These are phyloP conservation scores for Cladophialophora immunda DNA, from an alignment of 2,329 filamentous ascomycete species.

Conservation along the genomic window DNA sequence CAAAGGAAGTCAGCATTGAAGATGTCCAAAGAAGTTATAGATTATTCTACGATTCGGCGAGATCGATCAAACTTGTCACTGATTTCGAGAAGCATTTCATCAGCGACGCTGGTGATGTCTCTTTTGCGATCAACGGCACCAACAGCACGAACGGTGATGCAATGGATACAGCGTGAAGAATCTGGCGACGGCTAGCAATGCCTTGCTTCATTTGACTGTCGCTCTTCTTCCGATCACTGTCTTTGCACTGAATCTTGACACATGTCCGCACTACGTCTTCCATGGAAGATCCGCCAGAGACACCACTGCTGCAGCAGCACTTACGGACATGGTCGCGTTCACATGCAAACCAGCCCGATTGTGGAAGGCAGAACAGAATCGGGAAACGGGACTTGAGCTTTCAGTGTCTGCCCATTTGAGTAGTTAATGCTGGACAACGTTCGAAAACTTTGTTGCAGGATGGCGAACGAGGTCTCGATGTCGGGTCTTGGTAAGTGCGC, in stretches of 20 bases:
- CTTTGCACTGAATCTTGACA: neutral
- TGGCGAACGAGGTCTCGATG: neutral
- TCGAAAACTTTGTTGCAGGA: neutral
- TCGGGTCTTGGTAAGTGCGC: neutral
- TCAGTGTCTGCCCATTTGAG: neutral
- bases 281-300: neutral
- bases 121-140: slow-evolving; percentile 63
- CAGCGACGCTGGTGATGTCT: slow-evolving; percentile 82
- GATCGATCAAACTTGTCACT: slow-evolving; percentile 88
- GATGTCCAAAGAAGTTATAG: slow-evolving; percentile 94
- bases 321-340: neutral
- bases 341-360: neutral
- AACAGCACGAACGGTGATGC: slow-evolving; percentile 63
- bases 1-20: slow-evolving; percentile 81
- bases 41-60: slow-evolving; percentile 88
- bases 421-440: neutral
- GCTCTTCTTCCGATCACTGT: neutral
- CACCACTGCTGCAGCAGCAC: neutral
- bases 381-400: neutral
- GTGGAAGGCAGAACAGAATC: neutral
- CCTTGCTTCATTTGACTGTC: neutral
- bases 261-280: neutral
- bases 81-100: slow-evolving; percentile 95
- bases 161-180: slow-evolving; percentile 70
- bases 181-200: slow-evolving; percentile 21